Conservation (phyloP, 257 asterid genomes). For the Misopates orontium region DNA sequence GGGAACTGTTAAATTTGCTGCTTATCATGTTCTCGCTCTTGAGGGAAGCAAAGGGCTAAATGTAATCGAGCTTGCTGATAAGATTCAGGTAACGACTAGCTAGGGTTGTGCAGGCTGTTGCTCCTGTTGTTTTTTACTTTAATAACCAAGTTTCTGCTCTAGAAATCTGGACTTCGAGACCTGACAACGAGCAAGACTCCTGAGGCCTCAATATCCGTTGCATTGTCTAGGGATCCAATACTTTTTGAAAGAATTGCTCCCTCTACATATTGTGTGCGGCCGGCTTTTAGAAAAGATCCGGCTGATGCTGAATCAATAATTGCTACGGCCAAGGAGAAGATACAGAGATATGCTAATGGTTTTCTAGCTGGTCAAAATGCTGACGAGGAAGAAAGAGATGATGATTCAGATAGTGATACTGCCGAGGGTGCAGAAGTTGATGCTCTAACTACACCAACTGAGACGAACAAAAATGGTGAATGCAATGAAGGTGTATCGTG, state of each 20-base stretch:
- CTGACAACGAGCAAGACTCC: slow-evolving; percentile 97
- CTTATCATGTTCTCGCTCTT: slow-evolving; percentile 98
- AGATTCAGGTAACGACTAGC: slow-evolving; percentile 76
- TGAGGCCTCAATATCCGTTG: slow-evolving; percentile 98
- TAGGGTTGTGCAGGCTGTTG: slow-evolving; percentile 12
- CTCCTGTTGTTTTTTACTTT: slow-evolving; percentile 6
- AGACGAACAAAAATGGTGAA: slow-evolving; percentile 46
- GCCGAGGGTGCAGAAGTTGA: slow-evolving; percentile 84
- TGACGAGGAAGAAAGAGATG: slow-evolving; percentile 92
- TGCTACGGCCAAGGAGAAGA: slow-evolving; percentile 84
- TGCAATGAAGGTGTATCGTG: slow-evolving; percentile 40
- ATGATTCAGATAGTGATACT: slow-evolving; percentile 89
- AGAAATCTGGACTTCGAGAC: slow-evolving; percentile 99
- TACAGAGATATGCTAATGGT: slow-evolving; percentile 81
- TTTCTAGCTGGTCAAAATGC: slow-evolving; percentile 77
- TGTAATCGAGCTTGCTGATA: slow-evolving; percentile 92
- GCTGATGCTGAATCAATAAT: slow-evolving; percentile 83
- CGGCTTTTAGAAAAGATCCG: slow-evolving; percentile 94
- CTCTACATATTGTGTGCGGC: slow-evolving; percentile 89
- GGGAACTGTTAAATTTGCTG: slow-evolving; percentile 99
- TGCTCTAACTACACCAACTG: slow-evolving; percentile 63
- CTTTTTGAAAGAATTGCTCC: slow-evolving; percentile 99
- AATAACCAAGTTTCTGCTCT: slow-evolving; percentile 7
- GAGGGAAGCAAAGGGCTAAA: slow-evolving; percentile 96
- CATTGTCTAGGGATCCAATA: slow-evolving; percentile 94